Conservation (phyloP, 495 filamentous ascomycete species). For the Daldinia childiae region DNA sequence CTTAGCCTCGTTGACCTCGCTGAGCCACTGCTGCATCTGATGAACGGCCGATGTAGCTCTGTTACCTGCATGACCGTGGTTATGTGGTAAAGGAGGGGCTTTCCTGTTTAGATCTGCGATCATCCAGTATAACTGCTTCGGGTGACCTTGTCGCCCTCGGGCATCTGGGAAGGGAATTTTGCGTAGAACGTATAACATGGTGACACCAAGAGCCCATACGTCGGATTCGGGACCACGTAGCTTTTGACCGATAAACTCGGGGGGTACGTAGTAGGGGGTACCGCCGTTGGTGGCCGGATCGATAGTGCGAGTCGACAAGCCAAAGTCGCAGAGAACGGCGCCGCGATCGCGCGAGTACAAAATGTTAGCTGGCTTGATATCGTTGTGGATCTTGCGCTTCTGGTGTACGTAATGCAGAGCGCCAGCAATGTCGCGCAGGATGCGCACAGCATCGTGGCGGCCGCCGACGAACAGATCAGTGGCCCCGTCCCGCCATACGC, state of each 20-base stretch:
- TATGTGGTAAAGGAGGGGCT: background rate
- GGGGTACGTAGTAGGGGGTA: conserved; percentile 62
- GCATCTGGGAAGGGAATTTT: conserved; percentile 59
- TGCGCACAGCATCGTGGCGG: conserved; percentile 53
- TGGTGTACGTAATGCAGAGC: conserved; percentile 59
- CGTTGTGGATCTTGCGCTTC: conserved; percentile 58
- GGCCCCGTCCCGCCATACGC: conserved; percentile 51
- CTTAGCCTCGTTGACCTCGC: conserved; percentile 53
- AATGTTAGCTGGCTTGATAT: conserved; percentile 63
- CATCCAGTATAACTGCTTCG: conserved; percentile 57
- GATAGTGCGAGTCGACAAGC: conserved; percentile 52
- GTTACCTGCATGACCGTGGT: conserved; percentile 29
- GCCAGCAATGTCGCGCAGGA: conserved; percentile 56
- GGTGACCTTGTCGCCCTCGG: conserved; percentile 53
- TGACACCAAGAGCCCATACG: conserved; percentile 61
- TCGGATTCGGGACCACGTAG: conserved; percentile 57
- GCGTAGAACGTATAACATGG: conserved; percentile 60
- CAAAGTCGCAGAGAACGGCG: conserved; percentile 61
- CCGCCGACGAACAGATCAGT: conserved; percentile 55
- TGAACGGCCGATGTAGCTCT: conserved; percentile 46
- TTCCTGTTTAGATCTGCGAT: conserved; percentile 54
- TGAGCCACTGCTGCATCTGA: conserved; percentile 59
- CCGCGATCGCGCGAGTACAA: conserved; percentile 61
- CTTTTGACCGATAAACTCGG: conserved; percentile 59
- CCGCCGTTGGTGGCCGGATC: conserved; percentile 55